Base-by-base conservation (phyloP, 2,329 filamentous ascomycete species). In the Sporothrix humicola region DNA sequence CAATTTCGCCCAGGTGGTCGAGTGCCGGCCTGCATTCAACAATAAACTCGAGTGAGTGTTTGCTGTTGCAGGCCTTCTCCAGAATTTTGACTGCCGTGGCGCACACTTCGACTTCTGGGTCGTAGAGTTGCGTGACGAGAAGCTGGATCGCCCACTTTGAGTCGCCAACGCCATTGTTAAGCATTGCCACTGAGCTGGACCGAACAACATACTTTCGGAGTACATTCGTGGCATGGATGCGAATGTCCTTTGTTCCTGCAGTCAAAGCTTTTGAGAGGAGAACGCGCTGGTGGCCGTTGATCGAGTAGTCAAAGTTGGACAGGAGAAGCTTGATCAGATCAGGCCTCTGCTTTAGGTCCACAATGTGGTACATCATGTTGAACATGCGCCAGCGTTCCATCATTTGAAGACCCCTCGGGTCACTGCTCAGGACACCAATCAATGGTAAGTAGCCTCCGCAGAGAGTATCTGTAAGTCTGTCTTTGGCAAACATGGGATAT, bases 351-450 rank as follows among this genome's bases (percentile, higher is more conserved):
- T 93, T 94, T 61, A 97, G 86, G 79, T 98, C 95, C 73, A 98
- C 89, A 75, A 99, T 97, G 82, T 98, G 96, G 80, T 99, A 99
- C 87, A 98, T 97, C 94, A 99, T 99, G 82, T 98, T 98, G 83
- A 98, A 95, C 87, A 99, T 97, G 78, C 94, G 93, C 95, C 96
- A 98, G 78, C 94, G 87, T 81, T 98, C 95, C 79, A 99, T 89
- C 83, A 99, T 95, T 75, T 92, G 90, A 31, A 98, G 86, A 0
- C 96, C 96, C 77, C 92, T 93, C 0, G 88, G 84, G 78, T 97
- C 94, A 71, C 91, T 91, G 78, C 92, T 98, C 73, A 99, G 83
- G 12, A 93, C 91, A 8, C 96, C 97, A 1, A 99, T 84, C 85
- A 99, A 93, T 15, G 94, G 90, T 81, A 99, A 97, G 81, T 99